phyloP scores from a whole-genome alignment of 1,284 basidiomycete genomes.

The Boletellus sp. region DNA sequence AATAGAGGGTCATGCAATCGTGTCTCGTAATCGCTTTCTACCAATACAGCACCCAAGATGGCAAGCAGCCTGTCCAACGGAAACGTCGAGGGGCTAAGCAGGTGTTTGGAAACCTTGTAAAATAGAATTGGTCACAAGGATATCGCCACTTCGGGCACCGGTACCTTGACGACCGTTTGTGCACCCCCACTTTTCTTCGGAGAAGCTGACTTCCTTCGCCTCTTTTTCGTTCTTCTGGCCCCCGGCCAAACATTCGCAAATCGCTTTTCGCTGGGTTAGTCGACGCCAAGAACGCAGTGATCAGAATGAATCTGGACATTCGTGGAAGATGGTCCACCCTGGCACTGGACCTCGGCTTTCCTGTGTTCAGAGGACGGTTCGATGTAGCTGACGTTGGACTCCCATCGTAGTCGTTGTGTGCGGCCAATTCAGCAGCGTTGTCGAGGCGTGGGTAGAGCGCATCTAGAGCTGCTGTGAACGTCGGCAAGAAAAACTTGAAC shows the following conservation, averaged over 20 bases:
- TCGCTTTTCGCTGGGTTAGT: conserved; percentile 85
- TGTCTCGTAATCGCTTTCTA: conserved; percentile 72
- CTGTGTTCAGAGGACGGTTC: conserved; percentile 7
- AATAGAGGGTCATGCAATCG: conserved; percentile 48
- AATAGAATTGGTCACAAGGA: background rate
- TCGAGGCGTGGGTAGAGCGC: conserved; percentile 62
- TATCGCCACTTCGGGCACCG: background rate
- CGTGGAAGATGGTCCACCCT: conserved; percentile 40
- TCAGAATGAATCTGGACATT: conserved; percentile 72
- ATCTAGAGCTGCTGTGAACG: conserved; percentile 58
- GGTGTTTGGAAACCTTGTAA: conserved; percentile 67
- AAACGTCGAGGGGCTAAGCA: conserved; percentile 80
- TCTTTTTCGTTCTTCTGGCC: conserved; percentile 63
- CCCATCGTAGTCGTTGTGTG: conserved; percentile 38
- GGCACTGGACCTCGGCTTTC: conserved; percentile 19
- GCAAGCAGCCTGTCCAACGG: conserved; percentile 81
- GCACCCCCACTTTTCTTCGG: conserved; percentile 35
- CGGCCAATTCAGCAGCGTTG: conserved; percentile 59
- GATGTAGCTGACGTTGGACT: conserved; percentile 6
- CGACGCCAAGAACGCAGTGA: conserved; percentile 83
- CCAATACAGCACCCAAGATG: conserved; percentile 78
- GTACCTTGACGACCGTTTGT: conserved; percentile 48
- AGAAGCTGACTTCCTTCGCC: conserved; percentile 46
- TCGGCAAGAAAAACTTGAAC: conserved; percentile 55
- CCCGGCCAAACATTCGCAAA: conserved; percentile 75